phyloP scores from a whole-genome alignment of 306 rosid species.

The Senna tora region DNA sequence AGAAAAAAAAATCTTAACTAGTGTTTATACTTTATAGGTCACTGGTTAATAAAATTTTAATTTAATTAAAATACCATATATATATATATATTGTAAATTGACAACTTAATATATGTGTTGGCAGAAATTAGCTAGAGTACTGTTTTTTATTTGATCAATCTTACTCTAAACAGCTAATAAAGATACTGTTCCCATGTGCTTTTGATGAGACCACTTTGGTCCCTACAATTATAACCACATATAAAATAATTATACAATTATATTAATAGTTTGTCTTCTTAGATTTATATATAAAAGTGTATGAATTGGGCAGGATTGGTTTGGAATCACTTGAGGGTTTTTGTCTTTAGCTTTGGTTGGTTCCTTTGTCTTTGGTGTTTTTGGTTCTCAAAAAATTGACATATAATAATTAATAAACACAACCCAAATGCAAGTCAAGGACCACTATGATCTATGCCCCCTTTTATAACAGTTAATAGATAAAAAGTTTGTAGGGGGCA shows the following conservation, averaged over 20 bases:
- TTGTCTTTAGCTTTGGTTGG: constrained; percentile 83
- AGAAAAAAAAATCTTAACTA: too few species aligned
- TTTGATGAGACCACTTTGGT: constrained; percentile 33
- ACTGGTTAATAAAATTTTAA: too few species aligned
- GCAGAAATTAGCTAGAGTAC: constrained; percentile 19
- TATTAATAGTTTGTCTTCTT: constrained; percentile 34
- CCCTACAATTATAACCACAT: constrained; percentile 51
- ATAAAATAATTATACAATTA: constrained; percentile 31
- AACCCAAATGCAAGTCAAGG: constrained; percentile 54
- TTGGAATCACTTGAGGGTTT: constrained; percentile 64
- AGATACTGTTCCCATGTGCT: constrained; percentile 60
- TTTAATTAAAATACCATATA: too few species aligned
- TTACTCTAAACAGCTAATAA: constrained; percentile 30
- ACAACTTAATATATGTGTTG: neutral
- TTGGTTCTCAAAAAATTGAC: constrained; percentile 60
- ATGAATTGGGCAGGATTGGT: constrained; percentile 60
- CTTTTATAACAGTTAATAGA: constrained; percentile 40
- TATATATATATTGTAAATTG: too few species aligned
- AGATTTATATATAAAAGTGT: constrained; percentile 33
- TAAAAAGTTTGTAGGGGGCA: too few species aligned
- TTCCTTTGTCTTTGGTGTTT: constrained; percentile 64
- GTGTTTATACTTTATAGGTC: too few species aligned
- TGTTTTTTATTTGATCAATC: constrained; percentile 22
- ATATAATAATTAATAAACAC: constrained; percentile 53
- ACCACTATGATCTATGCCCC: constrained; percentile 46